Evolutionary conservation across 2,329 filamentous ascomycete genomes (phyloP).

Genomic region (Alternaria consortialis): DNA sequence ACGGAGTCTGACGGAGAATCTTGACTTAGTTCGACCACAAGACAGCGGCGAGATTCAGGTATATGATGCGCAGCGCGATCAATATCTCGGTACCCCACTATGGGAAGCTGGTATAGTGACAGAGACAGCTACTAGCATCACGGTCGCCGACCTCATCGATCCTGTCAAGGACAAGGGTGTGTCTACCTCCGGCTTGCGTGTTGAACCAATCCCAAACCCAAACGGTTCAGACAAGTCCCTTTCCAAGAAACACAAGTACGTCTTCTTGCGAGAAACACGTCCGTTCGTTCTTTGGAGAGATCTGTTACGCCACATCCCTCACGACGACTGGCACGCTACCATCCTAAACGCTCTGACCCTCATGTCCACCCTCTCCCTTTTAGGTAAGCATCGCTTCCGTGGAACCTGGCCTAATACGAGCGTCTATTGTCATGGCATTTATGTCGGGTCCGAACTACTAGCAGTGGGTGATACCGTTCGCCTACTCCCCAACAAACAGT

Average conservation of each 20-base stretch:
- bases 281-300: constrained; percentile 65
- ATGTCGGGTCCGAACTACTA: constrained; percentile 65
- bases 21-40: constrained; percentile 43
- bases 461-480: constrained; percentile 64
- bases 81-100: constrained; percentile 52
- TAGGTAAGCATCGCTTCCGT: constrained; percentile 62
- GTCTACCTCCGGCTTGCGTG: constrained; percentile 63
- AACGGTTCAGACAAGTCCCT: constrained; percentile 60
- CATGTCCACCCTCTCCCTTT: constrained; percentile 62
- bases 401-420: constrained; percentile 64
- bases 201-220: constrained; percentile 65
- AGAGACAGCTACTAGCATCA: constrained; percentile 58
- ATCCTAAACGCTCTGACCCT: constrained; percentile 63
- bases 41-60: constrained; percentile 31
- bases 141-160: constrained; percentile 57
- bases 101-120: constrained; percentile 68
- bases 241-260: constrained; percentile 64
- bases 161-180: constrained; percentile 54
- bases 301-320: constrained; percentile 54
- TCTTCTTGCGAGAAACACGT: constrained; percentile 62
- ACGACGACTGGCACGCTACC: constrained; percentile 61
- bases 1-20: constrained; percentile 40
- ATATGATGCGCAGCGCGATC: constrained; percentile 26
- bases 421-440: constrained; percentile 64
- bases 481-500: constrained; percentile 45